These are phyloP conservation scores for Cyberlindnera misumaiensis DNA, from an alignment of 805 yeast genomes.

Conservation along the genomic window DNA sequence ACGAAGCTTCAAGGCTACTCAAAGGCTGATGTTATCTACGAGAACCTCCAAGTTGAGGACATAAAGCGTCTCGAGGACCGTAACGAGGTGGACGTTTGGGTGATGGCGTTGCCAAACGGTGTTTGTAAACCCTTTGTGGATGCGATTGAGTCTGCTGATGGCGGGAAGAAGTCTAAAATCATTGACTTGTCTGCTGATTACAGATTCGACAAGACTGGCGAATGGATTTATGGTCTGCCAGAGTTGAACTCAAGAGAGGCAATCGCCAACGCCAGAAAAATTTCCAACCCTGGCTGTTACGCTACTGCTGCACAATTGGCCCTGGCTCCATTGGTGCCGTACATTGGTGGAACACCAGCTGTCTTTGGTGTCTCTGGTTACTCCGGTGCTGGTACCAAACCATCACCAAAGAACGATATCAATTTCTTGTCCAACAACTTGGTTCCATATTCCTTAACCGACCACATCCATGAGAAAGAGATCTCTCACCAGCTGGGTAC, in stretches of 20 bases:
- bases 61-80: constrained; percentile 69
- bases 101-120: constrained; percentile 98
- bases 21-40: constrained; percentile 72
- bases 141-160: constrained; percentile 61
- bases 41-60: constrained; percentile 83
- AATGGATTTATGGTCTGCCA: constrained; percentile 95
- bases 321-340: constrained; percentile 75
- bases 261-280: constrained; percentile 68
- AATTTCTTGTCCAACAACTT: constrained; percentile 70
- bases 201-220: constrained; percentile 81
- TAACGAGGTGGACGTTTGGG: constrained; percentile 90
- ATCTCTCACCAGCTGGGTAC: constrained; percentile 73
- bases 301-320: constrained; percentile 98
- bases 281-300: constrained; percentile 97
- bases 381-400: constrained; percentile 99
- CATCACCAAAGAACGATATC: constrained; percentile 90
- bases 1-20: constrained; percentile 81
- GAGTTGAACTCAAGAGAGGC: constrained; percentile 68
- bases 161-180: constrained; percentile 67
- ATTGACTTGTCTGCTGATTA: constrained; percentile 94
- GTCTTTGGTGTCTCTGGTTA: constrained; percentile 96
- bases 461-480: constrained; percentile 95
- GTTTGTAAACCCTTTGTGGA: constrained; percentile 87
- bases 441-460: constrained; percentile 93
- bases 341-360: constrained; percentile 66